Evolutionary conservation across 257 asterid genomes (phyloP), one percentile per base, ranked within the genome.

Genomic region (Solanum arcanum): DNA sequence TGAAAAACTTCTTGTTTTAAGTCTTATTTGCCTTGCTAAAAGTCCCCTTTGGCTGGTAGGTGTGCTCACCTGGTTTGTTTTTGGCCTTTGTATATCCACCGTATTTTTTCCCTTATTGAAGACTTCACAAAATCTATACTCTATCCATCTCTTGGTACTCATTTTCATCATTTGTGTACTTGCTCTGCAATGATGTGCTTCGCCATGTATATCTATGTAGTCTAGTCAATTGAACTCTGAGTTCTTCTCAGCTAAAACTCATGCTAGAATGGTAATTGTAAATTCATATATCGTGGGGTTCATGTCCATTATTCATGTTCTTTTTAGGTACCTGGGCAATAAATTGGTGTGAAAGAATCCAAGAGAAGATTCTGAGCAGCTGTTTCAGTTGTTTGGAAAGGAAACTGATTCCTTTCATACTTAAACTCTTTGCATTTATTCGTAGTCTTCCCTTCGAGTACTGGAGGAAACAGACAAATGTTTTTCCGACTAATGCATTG

Each of bases 281-380:
- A 29, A 49, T 18, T 49, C 12, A 52, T 81, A 18, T 18, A 81
- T 81, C 11, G 4, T 81, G 85, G 69, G 29, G 56, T 81, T 81
- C 69, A 81, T 49, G 69, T 81, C 16, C 66, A 47, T 59, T 44
- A 27, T 78, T 46, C 42, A 27, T 25, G 39, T 78, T 33, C 44
- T 49, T 29, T 49, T 81, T 81, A 81, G 85, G 85, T 81, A 81
- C 37, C 41, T 86, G 83, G 83, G 70, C 83, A 73, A 35, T 29
- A 52, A 31, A 47, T 70, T 86, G 80, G 59, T 64, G 83, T 70
- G 87, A 70, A 46, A 86, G 52, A 68, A 88, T 94, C 89, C 92
- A 78, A 88, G 94, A 93, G 88, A 92, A 91, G 89, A 86, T 95
- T 73, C 90, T 92, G 86, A 94, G 91, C 88, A 93, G 92, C 88